These are phyloP conservation scores for Raffaelea albimanens DNA, from an alignment of 2,329 filamentous ascomycete genomes.

Conservation along the genomic window DNA sequence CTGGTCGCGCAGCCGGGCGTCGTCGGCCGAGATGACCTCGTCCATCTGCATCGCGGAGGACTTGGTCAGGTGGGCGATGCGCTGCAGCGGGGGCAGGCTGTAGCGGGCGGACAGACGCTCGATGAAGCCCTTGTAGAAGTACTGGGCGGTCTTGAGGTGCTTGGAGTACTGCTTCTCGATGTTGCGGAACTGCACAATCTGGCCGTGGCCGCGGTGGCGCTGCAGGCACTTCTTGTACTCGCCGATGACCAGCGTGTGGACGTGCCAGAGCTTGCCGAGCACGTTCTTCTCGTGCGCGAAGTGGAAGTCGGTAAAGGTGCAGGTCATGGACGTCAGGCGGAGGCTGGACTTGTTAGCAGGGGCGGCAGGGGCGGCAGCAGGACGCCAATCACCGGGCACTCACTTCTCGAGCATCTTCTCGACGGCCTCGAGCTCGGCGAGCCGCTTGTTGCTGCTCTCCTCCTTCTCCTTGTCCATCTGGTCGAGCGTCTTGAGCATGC, in stretches of 20 bases:
- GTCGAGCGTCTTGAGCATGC: constrained; percentile 12
- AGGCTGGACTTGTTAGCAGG: constrained; percentile 37
- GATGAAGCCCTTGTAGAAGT: constrained; percentile 81
- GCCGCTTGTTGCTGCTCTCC: constrained; percentile 11
- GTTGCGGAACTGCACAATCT: constrained; percentile 60
- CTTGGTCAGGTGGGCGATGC: constrained; percentile 32
- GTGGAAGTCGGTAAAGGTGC: constrained; percentile 63
- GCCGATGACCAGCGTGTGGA: constrained; percentile 67
- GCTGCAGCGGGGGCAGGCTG: constrained; percentile 30
- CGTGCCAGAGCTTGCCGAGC: constrained; percentile 67
- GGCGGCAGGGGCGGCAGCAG: background rate
- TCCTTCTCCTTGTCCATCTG: constrained; percentile 16
- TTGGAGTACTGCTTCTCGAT: constrained; percentile 71
- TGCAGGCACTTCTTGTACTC: constrained; percentile 65
- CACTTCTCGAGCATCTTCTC: constrained; percentile 12
- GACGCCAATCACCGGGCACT: background rate
- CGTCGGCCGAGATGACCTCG: constrained; percentile 33
- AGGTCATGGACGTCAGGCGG: constrained; percentile 61
- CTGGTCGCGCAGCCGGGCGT: constrained; percentile 41
- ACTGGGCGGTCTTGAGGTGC: constrained; percentile 80
- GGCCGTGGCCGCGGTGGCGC: constrained; percentile 40
- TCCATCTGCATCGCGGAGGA: constrained; percentile 30
- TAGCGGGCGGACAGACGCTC: constrained; percentile 61
- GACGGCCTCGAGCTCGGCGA: constrained; percentile 12
- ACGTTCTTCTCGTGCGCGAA: constrained; percentile 53